phyloP scores from a whole-genome alignment of 257 asterid genomes.

The Nicotiana sylvestris region DNA sequence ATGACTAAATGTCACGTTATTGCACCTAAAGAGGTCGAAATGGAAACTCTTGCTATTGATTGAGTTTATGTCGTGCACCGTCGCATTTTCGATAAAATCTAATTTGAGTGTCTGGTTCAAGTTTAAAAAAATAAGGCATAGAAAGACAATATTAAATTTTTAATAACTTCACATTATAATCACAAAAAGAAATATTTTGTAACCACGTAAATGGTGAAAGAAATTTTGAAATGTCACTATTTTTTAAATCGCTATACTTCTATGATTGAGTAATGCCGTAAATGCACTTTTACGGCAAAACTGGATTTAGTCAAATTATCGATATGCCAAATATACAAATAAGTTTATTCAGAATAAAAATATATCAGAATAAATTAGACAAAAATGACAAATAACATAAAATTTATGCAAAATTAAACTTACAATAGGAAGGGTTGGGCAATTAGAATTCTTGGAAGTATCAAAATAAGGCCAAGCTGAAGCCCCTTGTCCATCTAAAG shows the following conservation, averaged over 20 bases:
- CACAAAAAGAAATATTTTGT: neutral
- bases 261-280: too few species aligned
- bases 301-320: too few species aligned
- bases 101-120: conserved; percentile 4
- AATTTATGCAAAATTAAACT: neutral
- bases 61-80: neutral
- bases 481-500: conserved; percentile 15
- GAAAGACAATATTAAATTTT: neutral
- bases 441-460: neutral
- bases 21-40: neutral
- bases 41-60: conserved; percentile 13
- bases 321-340: too few species aligned
- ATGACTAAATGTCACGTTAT: neutral
- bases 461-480: neutral
- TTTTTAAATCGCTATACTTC: too few species aligned
- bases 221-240: neutral
- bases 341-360: neutral
- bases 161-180: neutral
- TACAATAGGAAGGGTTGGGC: neutral
- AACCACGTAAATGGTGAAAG: neutral
- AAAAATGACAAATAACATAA: neutral
- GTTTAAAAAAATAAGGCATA: neutral
- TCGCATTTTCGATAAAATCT: neutral
- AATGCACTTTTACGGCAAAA: too few species aligned
- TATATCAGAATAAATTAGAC: neutral